Evolutionary conservation across 768 basidiomycete genomes (phyloP).

Genomic region (Candolleomyces eurysporus): DNA sequence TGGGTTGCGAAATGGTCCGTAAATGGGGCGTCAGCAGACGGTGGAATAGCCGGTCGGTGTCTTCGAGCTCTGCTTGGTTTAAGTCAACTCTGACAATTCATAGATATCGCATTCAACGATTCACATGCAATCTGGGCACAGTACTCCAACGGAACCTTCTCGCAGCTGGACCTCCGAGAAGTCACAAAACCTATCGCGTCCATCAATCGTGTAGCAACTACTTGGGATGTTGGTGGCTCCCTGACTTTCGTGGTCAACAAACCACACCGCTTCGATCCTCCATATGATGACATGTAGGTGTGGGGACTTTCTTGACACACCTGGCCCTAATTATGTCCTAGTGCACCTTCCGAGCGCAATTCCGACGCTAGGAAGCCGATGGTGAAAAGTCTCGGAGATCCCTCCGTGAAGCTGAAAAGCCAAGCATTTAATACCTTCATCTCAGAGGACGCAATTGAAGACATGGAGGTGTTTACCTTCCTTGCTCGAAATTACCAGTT

Average conservation of each 20-base stretch:
- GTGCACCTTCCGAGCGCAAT: conserved; percentile 35
- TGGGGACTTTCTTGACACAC: background rate
- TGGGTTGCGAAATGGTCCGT: conserved; percentile 86
- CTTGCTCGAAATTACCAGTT: conserved; percentile 68
- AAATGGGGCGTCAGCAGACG: conserved; percentile 60
- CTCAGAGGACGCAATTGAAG: conserved; percentile 32
- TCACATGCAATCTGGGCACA: conserved; percentile 73
- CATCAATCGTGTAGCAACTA: conserved; percentile 57
- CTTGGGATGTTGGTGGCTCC: conserved; percentile 67
- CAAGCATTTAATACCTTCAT: conserved; percentile 60
- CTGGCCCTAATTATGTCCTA: conserved; percentile 17
- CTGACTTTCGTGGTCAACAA: conserved; percentile 65
- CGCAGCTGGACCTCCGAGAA: conserved; percentile 73
- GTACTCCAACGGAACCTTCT: conserved; percentile 73
- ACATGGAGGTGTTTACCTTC: conserved; percentile 48
- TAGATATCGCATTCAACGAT: conserved; percentile 70
- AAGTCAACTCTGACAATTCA: background rate
- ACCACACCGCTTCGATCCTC: conserved; percentile 56
- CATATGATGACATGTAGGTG: conserved; percentile 78
- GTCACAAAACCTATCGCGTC: conserved; percentile 64
- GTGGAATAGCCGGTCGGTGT: conserved; percentile 68
- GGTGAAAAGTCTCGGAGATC: conserved; percentile 62
- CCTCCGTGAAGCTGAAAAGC: conserved; percentile 41
- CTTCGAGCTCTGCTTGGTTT: background rate
- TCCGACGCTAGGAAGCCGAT: conserved; percentile 33